These are phyloP conservation scores for Fusarium beomiforme DNA, from an alignment of 2,329 filamentous ascomycete species.

Conservation along the genomic window DNA sequence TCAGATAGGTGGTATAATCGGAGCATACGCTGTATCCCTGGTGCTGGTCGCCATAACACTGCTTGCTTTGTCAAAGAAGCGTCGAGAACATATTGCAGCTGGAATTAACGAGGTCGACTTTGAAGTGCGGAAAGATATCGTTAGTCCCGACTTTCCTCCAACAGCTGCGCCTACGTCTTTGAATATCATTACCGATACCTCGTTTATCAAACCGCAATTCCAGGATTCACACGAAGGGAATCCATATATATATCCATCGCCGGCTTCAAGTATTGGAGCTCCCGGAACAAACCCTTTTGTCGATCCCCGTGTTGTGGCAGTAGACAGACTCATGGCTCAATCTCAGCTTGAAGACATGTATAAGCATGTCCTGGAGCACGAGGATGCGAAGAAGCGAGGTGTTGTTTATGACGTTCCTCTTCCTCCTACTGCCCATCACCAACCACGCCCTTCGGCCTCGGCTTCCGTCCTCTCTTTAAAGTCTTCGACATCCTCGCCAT, in stretches of 20 bases:
- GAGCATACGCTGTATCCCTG: constrained; percentile 82
- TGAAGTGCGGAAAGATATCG: constrained; percentile 42
- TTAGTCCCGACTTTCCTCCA: constrained; percentile 36
- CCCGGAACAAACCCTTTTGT: constrained; percentile 75
- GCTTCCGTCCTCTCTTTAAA: constrained; percentile 36
- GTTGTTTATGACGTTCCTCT: constrained; percentile 57
- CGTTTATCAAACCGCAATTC: constrained; percentile 58
- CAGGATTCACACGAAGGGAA: constrained; percentile 50
- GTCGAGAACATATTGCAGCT: constrained; percentile 61
- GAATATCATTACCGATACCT: constrained; percentile 34
- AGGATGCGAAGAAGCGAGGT: constrained; percentile 72
- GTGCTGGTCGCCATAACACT: constrained; percentile 76
- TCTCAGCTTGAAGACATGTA: constrained; percentile 91
- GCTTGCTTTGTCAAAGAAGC: constrained; percentile 66
- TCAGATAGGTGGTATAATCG: constrained; percentile 85
- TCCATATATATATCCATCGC: constrained; percentile 59
- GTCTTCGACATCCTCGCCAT: constrained; percentile 46
- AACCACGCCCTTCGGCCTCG: constrained; percentile 32
- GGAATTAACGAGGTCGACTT: constrained; percentile 64
- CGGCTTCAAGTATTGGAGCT: constrained; percentile 57
- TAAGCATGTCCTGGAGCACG: constrained; percentile 90
- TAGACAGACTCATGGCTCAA: constrained; percentile 79
- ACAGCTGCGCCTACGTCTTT: constrained; percentile 19
- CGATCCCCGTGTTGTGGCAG: constrained; percentile 78
- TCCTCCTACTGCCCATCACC: constrained; percentile 43